Evolutionary conservation across 1,284 basidiomycete genomes (phyloP).

Genomic region (Papiliotrema terrestris): DNA sequence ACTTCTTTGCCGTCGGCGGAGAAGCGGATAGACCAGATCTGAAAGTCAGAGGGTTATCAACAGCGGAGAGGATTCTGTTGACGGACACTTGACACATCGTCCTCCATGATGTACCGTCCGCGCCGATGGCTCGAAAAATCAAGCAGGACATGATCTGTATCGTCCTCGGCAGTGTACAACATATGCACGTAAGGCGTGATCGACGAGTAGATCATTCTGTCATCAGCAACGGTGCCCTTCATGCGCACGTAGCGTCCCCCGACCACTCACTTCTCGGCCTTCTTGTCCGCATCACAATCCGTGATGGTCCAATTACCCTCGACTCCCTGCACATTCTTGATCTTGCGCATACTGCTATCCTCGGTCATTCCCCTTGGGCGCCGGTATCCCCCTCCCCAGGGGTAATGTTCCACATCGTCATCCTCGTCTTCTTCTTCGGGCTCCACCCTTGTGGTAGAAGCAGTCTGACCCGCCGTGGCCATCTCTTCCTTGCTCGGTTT

Average conservation of each 20-base stretch:
- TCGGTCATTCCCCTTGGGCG: slow-evolving; percentile 17
- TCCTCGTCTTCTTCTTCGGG: slow-evolving; percentile 21
- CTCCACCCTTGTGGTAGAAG: slow-evolving; percentile 8
- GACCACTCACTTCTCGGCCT: slow-evolving; percentile 72
- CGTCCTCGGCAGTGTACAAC: slow-evolving; percentile 72
- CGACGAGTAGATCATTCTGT: slow-evolving; percentile 85
- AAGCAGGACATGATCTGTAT: slow-evolving; percentile 67
- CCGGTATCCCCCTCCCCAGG: slow-evolving; percentile 11
- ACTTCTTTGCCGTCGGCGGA: slow-evolving; percentile 94
- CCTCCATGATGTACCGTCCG: no score
- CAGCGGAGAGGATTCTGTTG: no score
- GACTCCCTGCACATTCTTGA: slow-evolving; percentile 73
- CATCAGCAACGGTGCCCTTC: slow-evolving; percentile 11
- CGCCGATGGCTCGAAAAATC: no score
- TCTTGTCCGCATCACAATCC: slow-evolving; percentile 86
- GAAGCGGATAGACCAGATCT: slow-evolving; percentile 90
- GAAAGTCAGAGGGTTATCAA: slow-evolving; percentile 7
- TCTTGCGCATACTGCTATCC: slow-evolving; percentile 65
- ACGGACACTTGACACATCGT: no score
- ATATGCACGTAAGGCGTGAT: slow-evolving; percentile 80
- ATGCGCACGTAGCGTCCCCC: slow-evolving; percentile 1
- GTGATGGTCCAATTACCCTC: slow-evolving; percentile 86
- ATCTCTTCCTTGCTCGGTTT: no score
- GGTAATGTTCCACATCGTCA: slow-evolving; percentile 42
- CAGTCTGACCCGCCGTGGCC: neutral